Evolutionary conservation across 495 filamentous ascomycete species (phyloP), one percentile per base, ranked within the genome.

Genomic region (Xylaria cubensis): DNA sequence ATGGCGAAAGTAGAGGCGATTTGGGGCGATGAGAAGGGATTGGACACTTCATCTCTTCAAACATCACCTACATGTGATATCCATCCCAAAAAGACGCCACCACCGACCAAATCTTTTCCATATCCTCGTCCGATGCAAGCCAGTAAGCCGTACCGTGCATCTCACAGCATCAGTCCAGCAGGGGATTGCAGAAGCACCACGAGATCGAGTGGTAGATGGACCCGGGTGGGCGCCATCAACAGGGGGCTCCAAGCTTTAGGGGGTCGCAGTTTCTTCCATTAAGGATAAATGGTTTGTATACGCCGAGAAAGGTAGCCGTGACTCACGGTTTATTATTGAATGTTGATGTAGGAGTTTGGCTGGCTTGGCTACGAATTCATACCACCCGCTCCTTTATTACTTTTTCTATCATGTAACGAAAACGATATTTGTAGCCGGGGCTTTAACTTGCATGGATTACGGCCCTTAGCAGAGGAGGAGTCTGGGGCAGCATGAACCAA

Each of bases 201-300:
- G 21, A 76, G 74, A 73, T 69, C 80, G 42, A 64, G 72, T 8
- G 75, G 74, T 64, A 79, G 75, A 69, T 80, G 80, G 82, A 71
- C 72, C 17, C 75, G 76, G 66, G 76, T 80, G 0, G 79, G 80
- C 24, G 76, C 71, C 59, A 76, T 82, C 62, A 77, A 81, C 50
- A 79, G 79, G 41, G 83, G 80, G 29, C 78, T 80, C 58, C 75
- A 85, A 64, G 81, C 79, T 29, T 79, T 85, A 64, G 79, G 83
- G 24, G 80, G 84, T 65, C 80, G 82, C 42, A 84, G 74, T 46
- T 78, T 84, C 29, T 86, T 87, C 65, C 79, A 79, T 39, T 84
- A 70, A 73, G 56, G 66, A 69, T 69, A 29, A 15, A 64, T 56
- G 69, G 48, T 56, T 64, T 63, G 34, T 56, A 64, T 71, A 64